Evolutionary conservation across 2,329 filamentous ascomycete genomes (phyloP).

Genomic region (Fusarium liriodendri): DNA sequence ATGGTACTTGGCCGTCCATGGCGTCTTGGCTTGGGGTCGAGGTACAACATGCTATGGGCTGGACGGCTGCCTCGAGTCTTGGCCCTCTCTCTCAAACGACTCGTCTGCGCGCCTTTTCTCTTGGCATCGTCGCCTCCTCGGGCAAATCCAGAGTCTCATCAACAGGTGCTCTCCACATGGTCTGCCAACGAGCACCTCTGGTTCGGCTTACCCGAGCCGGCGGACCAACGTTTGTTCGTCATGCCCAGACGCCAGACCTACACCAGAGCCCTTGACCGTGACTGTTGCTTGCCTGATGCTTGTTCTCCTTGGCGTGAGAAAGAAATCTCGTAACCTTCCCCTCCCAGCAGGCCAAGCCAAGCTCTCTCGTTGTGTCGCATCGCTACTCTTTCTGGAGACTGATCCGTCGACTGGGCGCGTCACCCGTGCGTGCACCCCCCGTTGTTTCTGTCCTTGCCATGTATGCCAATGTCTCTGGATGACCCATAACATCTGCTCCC

Average conservation of each 20-base stretch:
- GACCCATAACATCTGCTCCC: constrained; percentile 17
- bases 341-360: constrained; percentile 34
- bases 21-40: constrained; percentile 33
- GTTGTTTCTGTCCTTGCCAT: constrained; percentile 9
- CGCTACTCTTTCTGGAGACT: constrained; percentile 25
- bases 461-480: constrained; percentile 3
- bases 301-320: constrained; percentile 31
- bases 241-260: constrained; percentile 10
- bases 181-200: constrained; percentile 19
- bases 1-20: constrained; percentile 29
- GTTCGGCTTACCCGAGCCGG: constrained; percentile 29
- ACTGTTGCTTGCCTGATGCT: constrained; percentile 17
- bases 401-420: constrained; percentile 27
- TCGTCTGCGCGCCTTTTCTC: constrained; percentile 22
- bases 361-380: constrained; percentile 26
- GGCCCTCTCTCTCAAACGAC: constrained; percentile 23
- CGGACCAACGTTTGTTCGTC: constrained; percentile 14
- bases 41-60: constrained; percentile 38
- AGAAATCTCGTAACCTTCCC: constrained; percentile 34
- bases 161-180: constrained; percentile 27
- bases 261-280: constrained; percentile 7
- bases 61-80: constrained; percentile 28
- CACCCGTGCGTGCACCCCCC: constrained; percentile 10
- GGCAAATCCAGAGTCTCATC: constrained; percentile 30
- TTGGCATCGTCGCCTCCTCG: constrained; percentile 38